Conservation (phyloP, 192 early-diverging fungal species). For the Borealophlyctis nickersoniae region DNA sequence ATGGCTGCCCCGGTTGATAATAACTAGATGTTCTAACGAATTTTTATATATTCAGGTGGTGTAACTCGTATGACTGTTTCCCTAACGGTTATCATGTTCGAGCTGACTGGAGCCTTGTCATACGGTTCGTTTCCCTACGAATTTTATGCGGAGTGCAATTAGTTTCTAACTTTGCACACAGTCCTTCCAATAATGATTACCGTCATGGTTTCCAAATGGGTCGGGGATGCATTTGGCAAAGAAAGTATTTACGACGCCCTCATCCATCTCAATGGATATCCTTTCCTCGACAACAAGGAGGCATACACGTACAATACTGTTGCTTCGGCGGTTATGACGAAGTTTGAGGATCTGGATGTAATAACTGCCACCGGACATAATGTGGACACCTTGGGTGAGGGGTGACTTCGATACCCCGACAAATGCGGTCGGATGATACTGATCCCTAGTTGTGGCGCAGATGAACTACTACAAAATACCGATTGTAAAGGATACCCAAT, state of each 20-base stretch:
- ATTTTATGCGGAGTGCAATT: background rate
- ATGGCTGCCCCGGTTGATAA: too few species aligned
- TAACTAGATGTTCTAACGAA: too few species aligned
- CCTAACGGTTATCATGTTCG: constrained; percentile 96
- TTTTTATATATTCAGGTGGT: constrained; percentile 50
- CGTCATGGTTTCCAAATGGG: constrained; percentile 66
- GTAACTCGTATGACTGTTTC: constrained; percentile 82
- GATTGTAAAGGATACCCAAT: constrained; percentile 52
- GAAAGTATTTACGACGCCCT: constrained; percentile 68
- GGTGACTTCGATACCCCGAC: too few species aligned
- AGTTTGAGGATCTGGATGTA: constrained; percentile 29
- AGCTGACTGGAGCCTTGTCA: constrained; percentile 90
- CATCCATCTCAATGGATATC: constrained; percentile 52
- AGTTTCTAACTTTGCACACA: background rate
- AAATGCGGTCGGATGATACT: too few species aligned
- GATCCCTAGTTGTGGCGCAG: constrained; percentile 51
- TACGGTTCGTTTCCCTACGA: constrained; percentile 51
- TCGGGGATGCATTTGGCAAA: constrained; percentile 64
- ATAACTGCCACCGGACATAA: constrained; percentile 31
- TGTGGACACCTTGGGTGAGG: constrained; percentile 44
- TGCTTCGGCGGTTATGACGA: constrained; percentile 41
- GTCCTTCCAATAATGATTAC: constrained; percentile 58
- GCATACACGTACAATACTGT: constrained; percentile 29
- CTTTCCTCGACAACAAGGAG: constrained; percentile 46
- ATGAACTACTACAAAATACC: constrained; percentile 46